Percentiles rank a stretch among this genome's conserved stretches.
These are phyloP conservation scores for Nymphaea thermarum DNA, from an alignment of 164 flowering plant species.

Conservation along the genomic window DNA sequence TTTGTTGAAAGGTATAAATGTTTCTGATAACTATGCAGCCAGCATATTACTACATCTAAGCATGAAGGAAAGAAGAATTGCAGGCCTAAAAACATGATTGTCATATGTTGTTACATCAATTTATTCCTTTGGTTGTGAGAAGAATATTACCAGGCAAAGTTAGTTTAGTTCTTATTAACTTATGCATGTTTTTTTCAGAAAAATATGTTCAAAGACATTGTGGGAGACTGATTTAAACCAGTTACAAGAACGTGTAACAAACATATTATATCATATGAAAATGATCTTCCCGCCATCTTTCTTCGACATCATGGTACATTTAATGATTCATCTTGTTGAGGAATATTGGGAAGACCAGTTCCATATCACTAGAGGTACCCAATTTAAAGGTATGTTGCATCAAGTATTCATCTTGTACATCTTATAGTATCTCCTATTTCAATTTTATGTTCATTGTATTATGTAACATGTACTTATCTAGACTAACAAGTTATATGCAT, in stretches of 20 bases:
- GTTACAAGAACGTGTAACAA: not conserved
- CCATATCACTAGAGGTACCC: slow-evolving; percentile 8
- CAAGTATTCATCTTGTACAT: not conserved
- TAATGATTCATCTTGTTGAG: slow-evolving; percentile 4
- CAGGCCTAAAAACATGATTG: not conserved
- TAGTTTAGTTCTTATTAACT: not conserved
- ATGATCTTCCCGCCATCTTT: slow-evolving; percentile 4
- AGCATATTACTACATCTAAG: not conserved
- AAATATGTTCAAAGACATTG: not conserved
- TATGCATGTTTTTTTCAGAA: not conserved
- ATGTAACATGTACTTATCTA: no score
- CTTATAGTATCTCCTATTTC: no score
- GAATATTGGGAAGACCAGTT: slow-evolving; percentile 5
- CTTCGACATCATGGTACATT: slow-evolving; percentile 7
- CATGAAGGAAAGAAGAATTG: no score
- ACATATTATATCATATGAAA: not conserved
- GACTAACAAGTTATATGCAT: slow-evolving; percentile 6
- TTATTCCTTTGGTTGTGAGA: not conserved
- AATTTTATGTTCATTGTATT: no score
- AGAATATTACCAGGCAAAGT: not conserved
- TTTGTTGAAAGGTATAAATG: not conserved
- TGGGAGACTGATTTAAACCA: not conserved
- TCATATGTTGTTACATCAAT: not conserved
- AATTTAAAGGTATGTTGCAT: slow-evolving; percentile 7
- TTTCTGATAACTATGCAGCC: not conserved